Percentiles rank a stretch among this genome's conserved stretches.
Evolutionary conservation across 257 asterid species (phyloP).

Genomic region (Cinchona pubescens): DNA sequence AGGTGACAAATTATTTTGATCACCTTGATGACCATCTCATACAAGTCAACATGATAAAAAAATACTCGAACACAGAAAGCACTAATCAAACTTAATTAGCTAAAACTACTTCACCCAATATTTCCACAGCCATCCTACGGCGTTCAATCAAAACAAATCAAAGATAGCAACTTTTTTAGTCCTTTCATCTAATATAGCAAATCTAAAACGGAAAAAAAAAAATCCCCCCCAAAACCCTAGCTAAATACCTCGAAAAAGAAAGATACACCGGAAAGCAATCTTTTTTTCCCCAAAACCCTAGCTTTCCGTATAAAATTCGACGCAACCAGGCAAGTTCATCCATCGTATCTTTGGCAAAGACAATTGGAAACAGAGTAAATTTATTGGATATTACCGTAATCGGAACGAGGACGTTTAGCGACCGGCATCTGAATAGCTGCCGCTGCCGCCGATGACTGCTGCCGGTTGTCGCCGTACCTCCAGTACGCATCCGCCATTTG

Average conservation of each 20-base stretch:
- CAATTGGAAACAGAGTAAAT: not conserved
- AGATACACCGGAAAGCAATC: not conserved
- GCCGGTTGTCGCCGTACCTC: slow-evolving; percentile 61
- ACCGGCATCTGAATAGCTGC: slow-evolving; percentile 38
- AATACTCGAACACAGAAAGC: not conserved
- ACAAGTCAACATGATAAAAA: not conserved
- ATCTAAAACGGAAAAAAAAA: not conserved
- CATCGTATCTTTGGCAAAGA: not conserved
- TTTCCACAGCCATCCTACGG: not conserved
- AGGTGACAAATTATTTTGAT: not conserved
- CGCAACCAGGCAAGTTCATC: not conserved
- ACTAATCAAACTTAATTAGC: not conserved
- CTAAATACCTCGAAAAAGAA: not conserved
- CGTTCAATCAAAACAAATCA: not conserved
- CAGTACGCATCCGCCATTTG: slow-evolving; percentile 73
- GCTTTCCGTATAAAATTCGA: not conserved
- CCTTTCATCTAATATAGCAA: not conserved
- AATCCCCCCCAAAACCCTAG: slow-evolving; percentile 7
- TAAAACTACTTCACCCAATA: not conserved
- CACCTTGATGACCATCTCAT: not conserved
- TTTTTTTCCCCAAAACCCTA: not conserved
- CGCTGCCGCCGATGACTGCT: slow-evolving; percentile 43
- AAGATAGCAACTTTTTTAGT: not conserved
- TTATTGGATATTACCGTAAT: slow-evolving; percentile 43
- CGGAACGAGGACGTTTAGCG: slow-evolving; percentile 73